A percentile compares a stretch with the other conserved stretches of the same genome.
phyloP scores from a whole-genome alignment of 176 grass and related monocot genomes.

The Cenchrus americanus region DNA sequence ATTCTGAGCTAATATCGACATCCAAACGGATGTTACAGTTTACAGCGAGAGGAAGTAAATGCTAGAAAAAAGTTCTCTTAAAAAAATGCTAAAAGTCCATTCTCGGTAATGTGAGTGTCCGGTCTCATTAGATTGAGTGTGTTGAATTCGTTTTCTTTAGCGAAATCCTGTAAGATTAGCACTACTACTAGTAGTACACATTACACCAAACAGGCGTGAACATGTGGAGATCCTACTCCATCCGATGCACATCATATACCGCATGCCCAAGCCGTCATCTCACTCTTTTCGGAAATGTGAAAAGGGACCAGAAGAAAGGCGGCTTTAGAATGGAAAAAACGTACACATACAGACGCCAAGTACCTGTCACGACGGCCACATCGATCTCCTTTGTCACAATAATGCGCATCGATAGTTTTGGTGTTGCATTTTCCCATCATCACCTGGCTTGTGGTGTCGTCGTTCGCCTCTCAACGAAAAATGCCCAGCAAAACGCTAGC shows the following conservation, averaged over 20 bases:
- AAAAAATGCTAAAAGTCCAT: too few species aligned
- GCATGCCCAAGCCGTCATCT: neutral
- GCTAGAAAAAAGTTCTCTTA: too few species aligned
- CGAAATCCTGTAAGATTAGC: too few species aligned
- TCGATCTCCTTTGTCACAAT: neutral
- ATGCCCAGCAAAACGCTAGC: too few species aligned
- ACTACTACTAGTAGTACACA: neutral
- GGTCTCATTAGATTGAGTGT: too few species aligned
- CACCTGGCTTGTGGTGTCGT: neutral
- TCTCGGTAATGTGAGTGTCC: too few species aligned
- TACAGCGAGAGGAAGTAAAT: too few species aligned
- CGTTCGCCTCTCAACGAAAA: too few species aligned
- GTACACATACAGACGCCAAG: neutral
- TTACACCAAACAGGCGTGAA: neutral
- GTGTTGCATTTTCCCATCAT: neutral
- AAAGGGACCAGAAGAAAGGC: neutral
- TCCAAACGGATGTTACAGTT: too few species aligned
- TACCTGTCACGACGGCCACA: neutral
- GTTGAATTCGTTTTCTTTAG: too few species aligned
- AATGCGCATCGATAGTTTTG: neutral
- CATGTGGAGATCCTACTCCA: neutral
- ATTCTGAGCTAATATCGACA: too few species aligned
- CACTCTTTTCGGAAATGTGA: conserved; percentile 29
- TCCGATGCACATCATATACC: neutral
- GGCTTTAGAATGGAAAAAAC: neutral